A percentile compares a stretch with the other conserved stretches of the same genome.
Conservation (phyloP, 1,284 basidiomycete species). For the Fomitopsis schrenkii region DNA sequence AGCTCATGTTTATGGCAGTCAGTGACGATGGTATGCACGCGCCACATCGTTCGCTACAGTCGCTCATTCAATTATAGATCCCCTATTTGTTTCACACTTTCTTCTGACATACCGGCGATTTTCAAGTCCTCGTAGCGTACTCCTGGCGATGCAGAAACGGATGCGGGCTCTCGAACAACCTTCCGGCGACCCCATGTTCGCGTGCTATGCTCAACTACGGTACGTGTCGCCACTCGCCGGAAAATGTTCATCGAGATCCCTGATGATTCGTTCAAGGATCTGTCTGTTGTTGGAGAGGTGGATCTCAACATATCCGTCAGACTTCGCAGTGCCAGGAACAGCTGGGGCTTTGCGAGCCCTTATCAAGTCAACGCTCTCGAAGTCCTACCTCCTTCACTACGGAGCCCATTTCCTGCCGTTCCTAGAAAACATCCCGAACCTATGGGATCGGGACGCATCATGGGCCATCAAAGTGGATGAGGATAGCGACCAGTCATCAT, state of each 20-base stretch:
- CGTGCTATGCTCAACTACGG: conserved; percentile 82
- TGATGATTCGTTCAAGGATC: conserved; percentile 41
- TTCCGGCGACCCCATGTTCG: conserved; percentile 75
- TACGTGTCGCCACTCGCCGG: conserved; percentile 23
- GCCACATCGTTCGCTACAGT: background rate
- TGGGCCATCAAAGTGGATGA: conserved; percentile 69
- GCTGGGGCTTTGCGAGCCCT: conserved; percentile 67
- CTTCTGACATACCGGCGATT: conserved; percentile 78
- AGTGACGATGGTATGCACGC: conserved; percentile 67
- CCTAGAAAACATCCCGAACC: conserved; percentile 55
- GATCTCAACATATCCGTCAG: conserved; percentile 68
- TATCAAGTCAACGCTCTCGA: conserved; percentile 70
- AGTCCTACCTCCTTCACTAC: conserved; percentile 77
- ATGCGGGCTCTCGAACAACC: conserved; percentile 72
- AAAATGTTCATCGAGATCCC: background rate
- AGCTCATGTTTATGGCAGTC: conserved; percentile 55
- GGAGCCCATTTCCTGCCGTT: conserved; percentile 78
- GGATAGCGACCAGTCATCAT: conserved; percentile 60
- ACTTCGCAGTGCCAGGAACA: conserved; percentile 73
- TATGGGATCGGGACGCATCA: conserved; percentile 59
- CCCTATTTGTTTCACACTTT: conserved; percentile 72
- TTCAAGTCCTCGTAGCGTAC: conserved; percentile 64
- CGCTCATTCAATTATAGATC: conserved; percentile 42
- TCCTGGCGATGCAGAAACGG: conserved; percentile 82
- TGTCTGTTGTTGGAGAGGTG: conserved; percentile 72